These are phyloP conservation scores for Ogataea thermomethanolica DNA, from an alignment of 805 yeast genomes.

Conservation along the genomic window DNA sequence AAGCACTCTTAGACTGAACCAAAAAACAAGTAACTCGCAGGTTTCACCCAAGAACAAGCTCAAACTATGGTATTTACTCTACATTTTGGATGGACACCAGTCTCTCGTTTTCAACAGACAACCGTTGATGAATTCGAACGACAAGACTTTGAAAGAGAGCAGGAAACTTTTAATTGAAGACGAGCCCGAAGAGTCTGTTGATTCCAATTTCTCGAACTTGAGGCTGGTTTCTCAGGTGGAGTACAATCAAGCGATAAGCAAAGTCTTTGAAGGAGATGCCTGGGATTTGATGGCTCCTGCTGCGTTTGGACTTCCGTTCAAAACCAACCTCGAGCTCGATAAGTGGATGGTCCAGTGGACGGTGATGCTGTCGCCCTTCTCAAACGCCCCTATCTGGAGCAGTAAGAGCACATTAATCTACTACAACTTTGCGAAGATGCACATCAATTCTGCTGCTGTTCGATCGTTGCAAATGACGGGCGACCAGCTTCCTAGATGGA, in stretches of 20 bases:
- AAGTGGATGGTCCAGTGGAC: constrained; percentile 85
- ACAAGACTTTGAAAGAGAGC: constrained; percentile 41
- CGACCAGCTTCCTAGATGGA: constrained; percentile 25
- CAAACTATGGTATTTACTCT: constrained; percentile 64
- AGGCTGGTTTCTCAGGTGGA: constrained; percentile 65
- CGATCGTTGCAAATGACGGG: constrained; percentile 39
- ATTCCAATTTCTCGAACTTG: constrained; percentile 43
- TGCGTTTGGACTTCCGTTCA: constrained; percentile 64
- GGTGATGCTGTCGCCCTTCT: constrained; percentile 57
- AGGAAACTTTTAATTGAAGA: constrained; percentile 34
- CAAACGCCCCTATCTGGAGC: constrained; percentile 54
- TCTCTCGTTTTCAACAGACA: constrained; percentile 57
- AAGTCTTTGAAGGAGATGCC: constrained; percentile 54
- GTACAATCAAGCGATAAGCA: constrained; percentile 60
- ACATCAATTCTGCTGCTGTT: constrained; percentile 53
- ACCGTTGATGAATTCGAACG: constrained; percentile 48
- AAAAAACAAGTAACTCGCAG: constrained; percentile 13
- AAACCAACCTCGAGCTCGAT: constrained; percentile 61
- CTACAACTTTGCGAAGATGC: constrained; percentile 74
- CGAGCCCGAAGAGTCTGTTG: background rate
- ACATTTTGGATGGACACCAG: constrained; percentile 66
- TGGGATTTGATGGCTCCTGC: constrained; percentile 61
- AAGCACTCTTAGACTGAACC: constrained; percentile 46
- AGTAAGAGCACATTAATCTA: constrained; percentile 66
- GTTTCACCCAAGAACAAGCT: constrained; percentile 42